Percentiles rank a stretch among this genome's conserved stretches.
Evolutionary conservation across 306 rosid species (phyloP).

Genomic region (Argentina anserina): DNA sequence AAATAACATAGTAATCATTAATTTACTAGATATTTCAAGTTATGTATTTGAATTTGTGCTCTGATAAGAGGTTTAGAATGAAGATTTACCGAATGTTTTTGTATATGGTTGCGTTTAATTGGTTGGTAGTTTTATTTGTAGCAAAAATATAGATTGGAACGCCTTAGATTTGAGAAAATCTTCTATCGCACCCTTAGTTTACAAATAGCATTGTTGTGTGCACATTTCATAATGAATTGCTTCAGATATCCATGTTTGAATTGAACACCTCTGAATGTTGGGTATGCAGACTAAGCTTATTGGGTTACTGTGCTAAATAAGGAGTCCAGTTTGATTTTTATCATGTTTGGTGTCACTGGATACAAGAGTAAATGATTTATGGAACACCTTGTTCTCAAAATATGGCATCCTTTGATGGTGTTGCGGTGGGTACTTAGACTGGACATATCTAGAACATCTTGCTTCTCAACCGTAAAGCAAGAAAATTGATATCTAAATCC

Average conservation of each 20-base stretch:
- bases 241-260: not conserved
- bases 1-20: not conserved
- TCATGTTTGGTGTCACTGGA: no score
- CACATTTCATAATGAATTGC: not conserved
- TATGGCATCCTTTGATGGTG: no score
- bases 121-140: not conserved
- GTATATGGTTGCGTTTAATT: not conserved
- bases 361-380: no score
- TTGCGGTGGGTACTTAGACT: no score
- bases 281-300: not conserved
- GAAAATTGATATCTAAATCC: no score
- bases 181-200: not conserved
- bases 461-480: no score
- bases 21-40: not conserved
- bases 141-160: not conserved
- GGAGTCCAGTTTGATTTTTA: no score
- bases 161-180: not conserved
- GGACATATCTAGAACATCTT: no score
- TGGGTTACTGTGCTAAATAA: no score
- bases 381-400: no score
- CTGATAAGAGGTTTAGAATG: no score
- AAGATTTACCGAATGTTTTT: not conserved
- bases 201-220: not conserved
- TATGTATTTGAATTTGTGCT: not conserved
- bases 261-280: not conserved